Evolutionary conservation across 345 rosid species (phyloP).

Genomic region (Boechera divaricarpa): DNA sequence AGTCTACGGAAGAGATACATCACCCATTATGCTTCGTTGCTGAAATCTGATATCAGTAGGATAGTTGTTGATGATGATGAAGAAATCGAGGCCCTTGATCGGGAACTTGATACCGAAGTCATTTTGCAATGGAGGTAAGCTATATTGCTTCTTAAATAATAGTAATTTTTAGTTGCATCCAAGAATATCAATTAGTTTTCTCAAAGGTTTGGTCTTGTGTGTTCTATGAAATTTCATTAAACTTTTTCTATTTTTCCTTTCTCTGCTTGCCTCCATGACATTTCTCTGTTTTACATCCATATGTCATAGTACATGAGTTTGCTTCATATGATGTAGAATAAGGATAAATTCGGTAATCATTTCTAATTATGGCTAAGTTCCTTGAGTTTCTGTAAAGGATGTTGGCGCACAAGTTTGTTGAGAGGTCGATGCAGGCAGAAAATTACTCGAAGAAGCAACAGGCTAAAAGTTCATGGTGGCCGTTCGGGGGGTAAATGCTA

Average conservation of each 20-base stretch:
- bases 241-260: background rate
- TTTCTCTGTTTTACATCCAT: conserved; percentile 28
- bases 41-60: conserved; percentile 75
- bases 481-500: conserved; percentile 78
- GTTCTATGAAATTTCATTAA: conserved; percentile 21
- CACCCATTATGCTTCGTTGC: conserved; percentile 81
- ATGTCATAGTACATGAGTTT: background rate
- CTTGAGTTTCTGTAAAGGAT: conserved; percentile 60
- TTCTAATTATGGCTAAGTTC: conserved; percentile 20
- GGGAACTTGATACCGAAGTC: conserved; percentile 83
- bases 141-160: conserved; percentile 29
- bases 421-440: conserved; percentile 68
- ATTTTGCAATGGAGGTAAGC: conserved; percentile 96
- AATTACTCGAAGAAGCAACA: conserved; percentile 60
- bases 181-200: conserved; percentile 12
- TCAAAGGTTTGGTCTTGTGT: conserved; percentile 17
- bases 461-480: conserved; percentile 91
- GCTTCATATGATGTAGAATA: conserved; percentile 23
- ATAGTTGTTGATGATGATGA: conserved; percentile 69
- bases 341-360: conserved; percentile 12
- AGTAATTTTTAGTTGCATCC: conserved; percentile 10
- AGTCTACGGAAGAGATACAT: conserved; percentile 87
- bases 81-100: conserved; percentile 87
- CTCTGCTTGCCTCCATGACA: background rate
- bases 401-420: conserved; percentile 96